Base-by-base conservation (phyloP, 2,329 filamentous ascomycete species). In the Ophiocordyceps unilateralis region DNA sequence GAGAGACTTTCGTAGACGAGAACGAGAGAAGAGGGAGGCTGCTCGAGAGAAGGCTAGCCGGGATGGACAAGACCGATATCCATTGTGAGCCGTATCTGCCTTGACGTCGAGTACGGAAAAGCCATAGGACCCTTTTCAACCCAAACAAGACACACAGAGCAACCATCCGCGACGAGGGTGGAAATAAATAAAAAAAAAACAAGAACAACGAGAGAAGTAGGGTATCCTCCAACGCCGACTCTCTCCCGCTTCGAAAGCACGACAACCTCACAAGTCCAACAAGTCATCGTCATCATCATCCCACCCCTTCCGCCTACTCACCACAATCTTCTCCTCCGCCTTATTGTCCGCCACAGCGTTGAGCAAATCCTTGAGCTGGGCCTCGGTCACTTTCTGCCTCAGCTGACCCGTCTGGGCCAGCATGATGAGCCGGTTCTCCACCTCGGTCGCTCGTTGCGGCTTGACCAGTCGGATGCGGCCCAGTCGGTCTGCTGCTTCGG, bases 381-480 rank as follows among this genome's bases (percentile, higher is more conserved):
- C 78, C 64, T 98, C 91, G 1, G 83, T 89, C 40, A 98, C 86
- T 60, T 94, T 93, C 48, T 76, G 67, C 43, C 85, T 71, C 53
- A 98, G 69, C 68, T 96, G 91, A 21, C 89, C 88, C 21, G 80
- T 76, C 55, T 87, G 78, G 45, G 91, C 89, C 45, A 98, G 75
- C 78, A 81, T 87, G 61, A 98, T 88, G 44, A 98, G 74, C 41
- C 89, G 68, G 70, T 93, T 88, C 68, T 98, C 91, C 45, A 98
- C 77, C 55, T 95, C 87, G 47, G 73, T 75, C 30, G 91, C 91
- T 55, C 91, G 84, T 53, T 81, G 80, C 59, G 88, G 86, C 66
- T 96, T 96, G 57, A 98, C 91, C 47, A 98, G 78, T 28, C 89
- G 82, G 65, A 98, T 96, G 50, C 91, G 85, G 45, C 85, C 86